Evolutionary conservation across 1,284 basidiomycete species (phyloP).

Genomic region (Sparassis latifolia): DNA sequence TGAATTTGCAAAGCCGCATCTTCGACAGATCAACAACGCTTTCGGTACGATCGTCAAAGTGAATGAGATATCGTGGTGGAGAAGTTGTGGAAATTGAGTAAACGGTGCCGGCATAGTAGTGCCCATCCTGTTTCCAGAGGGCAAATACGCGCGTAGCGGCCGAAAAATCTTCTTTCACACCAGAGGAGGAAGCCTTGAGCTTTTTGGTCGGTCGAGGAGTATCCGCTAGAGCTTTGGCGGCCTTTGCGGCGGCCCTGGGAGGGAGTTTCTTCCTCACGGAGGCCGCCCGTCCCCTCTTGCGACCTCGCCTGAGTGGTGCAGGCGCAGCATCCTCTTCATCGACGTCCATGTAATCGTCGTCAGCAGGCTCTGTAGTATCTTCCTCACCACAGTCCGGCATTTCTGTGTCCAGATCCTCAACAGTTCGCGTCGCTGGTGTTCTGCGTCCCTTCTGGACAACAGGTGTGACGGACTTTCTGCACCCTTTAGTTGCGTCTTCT

Average conservation of each 20-base stretch:
- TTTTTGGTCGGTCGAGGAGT: slow-evolving; percentile 25
- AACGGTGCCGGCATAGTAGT: slow-evolving; percentile 58
- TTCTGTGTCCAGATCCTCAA: slow-evolving; percentile 16
- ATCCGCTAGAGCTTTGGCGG: slow-evolving; percentile 26
- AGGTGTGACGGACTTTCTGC: no score
- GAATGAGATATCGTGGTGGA: slow-evolving; percentile 35
- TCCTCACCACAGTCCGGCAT: slow-evolving; percentile 10
- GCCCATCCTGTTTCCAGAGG: slow-evolving; percentile 51
- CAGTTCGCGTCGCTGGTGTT: no score
- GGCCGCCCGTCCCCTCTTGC: slow-evolving; percentile 45
- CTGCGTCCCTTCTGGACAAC: neutral
- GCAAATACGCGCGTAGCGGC: slow-evolving; percentile 57
- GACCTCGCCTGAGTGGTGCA: slow-evolving; percentile 11
- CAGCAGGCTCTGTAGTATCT: slow-evolving; percentile 38
- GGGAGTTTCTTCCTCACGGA: slow-evolving; percentile 12
- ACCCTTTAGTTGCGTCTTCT: no score
- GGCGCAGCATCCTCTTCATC: slow-evolving; percentile 12
- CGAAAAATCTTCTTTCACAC: slow-evolving; percentile 1
- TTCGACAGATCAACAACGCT: slow-evolving; percentile 42
- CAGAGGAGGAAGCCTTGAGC: slow-evolving; percentile 14
- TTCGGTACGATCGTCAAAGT: slow-evolving; percentile 55
- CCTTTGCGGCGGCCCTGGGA: slow-evolving; percentile 17
- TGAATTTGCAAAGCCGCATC: slow-evolving; percentile 46
- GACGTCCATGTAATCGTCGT: slow-evolving; percentile 33
- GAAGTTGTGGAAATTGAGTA: slow-evolving; percentile 24